These are phyloP conservation scores for Coelastrella sp. DNA, from an alignment of 139 green algal species.

Conservation along the genomic window DNA sequence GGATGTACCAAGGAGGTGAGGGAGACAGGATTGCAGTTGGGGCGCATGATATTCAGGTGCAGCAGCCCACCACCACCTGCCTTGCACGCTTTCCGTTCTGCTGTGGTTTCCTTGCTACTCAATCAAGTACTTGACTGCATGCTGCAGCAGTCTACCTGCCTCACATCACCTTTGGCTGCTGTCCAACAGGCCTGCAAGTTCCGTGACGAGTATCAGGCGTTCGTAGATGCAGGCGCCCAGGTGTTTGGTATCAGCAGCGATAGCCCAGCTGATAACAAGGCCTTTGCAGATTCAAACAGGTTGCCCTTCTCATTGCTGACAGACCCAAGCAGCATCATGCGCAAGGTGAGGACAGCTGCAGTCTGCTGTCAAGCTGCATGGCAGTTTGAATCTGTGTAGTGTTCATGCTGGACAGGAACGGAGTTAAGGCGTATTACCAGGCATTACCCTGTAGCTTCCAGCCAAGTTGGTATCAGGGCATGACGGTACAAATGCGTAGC, in stretches of 20 bases:
- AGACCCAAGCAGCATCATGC: slow-evolving; percentile 61
- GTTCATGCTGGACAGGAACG: no score
- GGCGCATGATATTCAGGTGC: no score
- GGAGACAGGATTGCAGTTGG: no score
- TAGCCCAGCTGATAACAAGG: slow-evolving; percentile 63
- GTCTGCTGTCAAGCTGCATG: neutral
- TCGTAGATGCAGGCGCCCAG: slow-evolving; percentile 57
- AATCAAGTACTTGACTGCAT: neutral
- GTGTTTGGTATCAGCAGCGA: slow-evolving; percentile 71
- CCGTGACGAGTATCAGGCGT: slow-evolving; percentile 68
- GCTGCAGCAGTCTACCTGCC: neutral
- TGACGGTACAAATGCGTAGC: no score
- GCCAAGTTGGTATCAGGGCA: no score
- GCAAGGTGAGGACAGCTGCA: slow-evolving; percentile 54
- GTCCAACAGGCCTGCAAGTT: slow-evolving; percentile 69
- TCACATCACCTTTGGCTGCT: neutral
- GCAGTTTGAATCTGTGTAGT: no score
- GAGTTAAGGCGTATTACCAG: no score
- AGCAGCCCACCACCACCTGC: no score
- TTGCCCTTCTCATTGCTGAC: slow-evolving; percentile 68
- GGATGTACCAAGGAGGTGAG: slow-evolving; percentile 64
- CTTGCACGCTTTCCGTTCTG: no score
- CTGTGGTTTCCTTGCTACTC: no score
- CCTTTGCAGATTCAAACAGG: slow-evolving; percentile 63
- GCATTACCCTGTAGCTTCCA: no score